Conservation (phyloP, 305 asterid genomes). For the Euphrasia arctica region DNA sequence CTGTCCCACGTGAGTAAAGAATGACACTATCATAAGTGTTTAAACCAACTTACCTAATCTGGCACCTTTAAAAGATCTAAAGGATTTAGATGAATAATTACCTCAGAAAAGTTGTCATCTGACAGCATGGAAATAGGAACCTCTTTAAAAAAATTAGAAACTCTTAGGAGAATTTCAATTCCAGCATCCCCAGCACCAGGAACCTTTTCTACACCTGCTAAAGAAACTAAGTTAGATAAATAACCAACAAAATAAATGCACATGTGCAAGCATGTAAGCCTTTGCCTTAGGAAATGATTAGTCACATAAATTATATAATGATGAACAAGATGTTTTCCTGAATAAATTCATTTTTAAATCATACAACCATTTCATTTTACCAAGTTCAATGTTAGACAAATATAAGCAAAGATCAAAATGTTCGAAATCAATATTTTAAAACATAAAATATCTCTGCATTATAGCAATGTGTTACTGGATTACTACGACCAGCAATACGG, state of each 20-base stretch:
- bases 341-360: too few species aligned
- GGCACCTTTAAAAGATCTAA: conserved; percentile 11
- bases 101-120: conserved; percentile 73
- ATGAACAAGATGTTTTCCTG: neutral
- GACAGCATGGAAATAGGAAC: conserved; percentile 55
- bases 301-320: conserved; percentile 8
- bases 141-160: conserved; percentile 54
- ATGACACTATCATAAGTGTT: conserved; percentile 20
- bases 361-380: too few species aligned
- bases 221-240: conserved; percentile 26
- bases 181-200: conserved; percentile 45
- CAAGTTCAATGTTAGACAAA: neutral
- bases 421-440: conserved; percentile 12
- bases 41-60: conserved; percentile 12
- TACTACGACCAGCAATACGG: neutral
- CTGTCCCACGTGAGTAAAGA: neutral
- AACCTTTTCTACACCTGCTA: conserved; percentile 52
- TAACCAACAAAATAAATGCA: conserved; percentile 18
- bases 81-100: conserved; percentile 30
- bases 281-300: conserved; percentile 11
- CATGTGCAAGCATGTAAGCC: neutral
- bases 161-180: conserved; percentile 46
- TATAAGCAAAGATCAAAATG: conserved; percentile 5
- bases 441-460: conserved; percentile 5
- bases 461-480: conserved; percentile 2